A percentile compares a stretch with the other conserved stretches of the same genome.
Evolutionary conservation across 768 basidiomycete genomes (phyloP).

Genomic region (Pleurotus djamor): DNA sequence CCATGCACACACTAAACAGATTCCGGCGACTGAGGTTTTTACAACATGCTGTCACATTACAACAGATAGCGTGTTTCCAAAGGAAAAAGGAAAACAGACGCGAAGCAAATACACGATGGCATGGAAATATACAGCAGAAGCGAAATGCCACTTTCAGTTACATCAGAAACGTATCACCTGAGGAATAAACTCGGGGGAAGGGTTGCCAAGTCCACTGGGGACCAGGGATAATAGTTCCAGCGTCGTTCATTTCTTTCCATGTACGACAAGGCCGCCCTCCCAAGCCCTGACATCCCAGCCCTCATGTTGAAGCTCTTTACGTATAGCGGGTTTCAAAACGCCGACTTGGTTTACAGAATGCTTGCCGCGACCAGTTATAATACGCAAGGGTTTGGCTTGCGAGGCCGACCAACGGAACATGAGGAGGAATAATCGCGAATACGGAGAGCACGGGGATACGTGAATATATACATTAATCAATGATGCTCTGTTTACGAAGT

Average conservation of each 20-base stretch:
- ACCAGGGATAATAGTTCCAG: neutral
- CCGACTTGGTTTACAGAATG: slow-evolving; percentile 70
- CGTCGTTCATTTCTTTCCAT: slow-evolving; percentile 30
- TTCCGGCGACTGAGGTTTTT: neutral
- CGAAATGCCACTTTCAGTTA: neutral
- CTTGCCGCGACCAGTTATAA: slow-evolving; percentile 82
- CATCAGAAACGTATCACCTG: neutral
- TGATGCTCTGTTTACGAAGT: slow-evolving; percentile 8
- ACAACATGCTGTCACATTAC: neutral
- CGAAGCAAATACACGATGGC: neutral
- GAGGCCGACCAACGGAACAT: neutral
- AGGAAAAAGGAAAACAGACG: neutral
- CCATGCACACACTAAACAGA: neutral
- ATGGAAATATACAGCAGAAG: slow-evolving; percentile 1
- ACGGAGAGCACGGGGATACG: neutral
- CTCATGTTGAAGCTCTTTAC: slow-evolving; percentile 55
- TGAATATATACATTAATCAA: slow-evolving; percentile 7
- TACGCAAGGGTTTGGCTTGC: slow-evolving; percentile 52
- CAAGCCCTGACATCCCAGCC: slow-evolving; percentile 72
- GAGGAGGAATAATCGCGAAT: slow-evolving; percentile 2
- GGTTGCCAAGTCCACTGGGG: neutral
- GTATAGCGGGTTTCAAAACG: slow-evolving; percentile 75
- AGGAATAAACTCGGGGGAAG: neutral
- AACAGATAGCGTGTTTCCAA: neutral
- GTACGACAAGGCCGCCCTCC: slow-evolving; percentile 67